A percentile compares a stretch with the other conserved stretches of the same genome.
Evolutionary conservation across 495 filamentous ascomycete species (phyloP).

Genomic region (Astrocystis sublimbata): DNA sequence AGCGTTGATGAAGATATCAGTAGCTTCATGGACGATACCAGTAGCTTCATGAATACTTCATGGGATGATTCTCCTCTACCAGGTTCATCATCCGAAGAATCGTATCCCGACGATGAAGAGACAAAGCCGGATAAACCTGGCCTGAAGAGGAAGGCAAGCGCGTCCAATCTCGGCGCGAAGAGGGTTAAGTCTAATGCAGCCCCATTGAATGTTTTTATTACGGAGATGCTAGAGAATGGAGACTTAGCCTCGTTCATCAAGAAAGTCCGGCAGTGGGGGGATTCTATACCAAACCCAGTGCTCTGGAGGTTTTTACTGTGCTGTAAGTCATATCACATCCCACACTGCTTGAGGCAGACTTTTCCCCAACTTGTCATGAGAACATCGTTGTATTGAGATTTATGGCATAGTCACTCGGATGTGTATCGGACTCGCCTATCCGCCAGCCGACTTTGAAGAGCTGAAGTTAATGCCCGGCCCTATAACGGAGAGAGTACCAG

Average conservation of each 20-base stretch:
- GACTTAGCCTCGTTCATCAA: background rate
- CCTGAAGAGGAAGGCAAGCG: no score
- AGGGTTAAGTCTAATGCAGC: no score
- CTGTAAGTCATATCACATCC: background rate
- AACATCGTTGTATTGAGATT: background rate
- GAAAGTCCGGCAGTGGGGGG: background rate
- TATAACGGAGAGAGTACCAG: background rate
- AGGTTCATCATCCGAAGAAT: background rate
- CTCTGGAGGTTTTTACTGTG: slow-evolving; percentile 11
- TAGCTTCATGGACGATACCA: background rate
- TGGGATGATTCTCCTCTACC: background rate
- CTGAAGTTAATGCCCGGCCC: background rate
- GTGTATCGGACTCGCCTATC: slow-evolving; percentile 15
- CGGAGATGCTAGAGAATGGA: slow-evolving; percentile 11
- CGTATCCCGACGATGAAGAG: background rate
- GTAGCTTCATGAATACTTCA: background rate
- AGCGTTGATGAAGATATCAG: background rate
- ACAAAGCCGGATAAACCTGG: background rate
- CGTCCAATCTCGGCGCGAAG: no score
- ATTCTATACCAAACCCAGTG: background rate
- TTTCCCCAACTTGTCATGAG: background rate
- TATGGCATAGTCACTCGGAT: background rate
- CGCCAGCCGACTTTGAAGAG: background rate
- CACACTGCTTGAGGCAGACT: no score
- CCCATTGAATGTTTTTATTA: background rate